Conservation (phyloP, 202 grass and related monocot genomes). For the Panicum virgatum region DNA sequence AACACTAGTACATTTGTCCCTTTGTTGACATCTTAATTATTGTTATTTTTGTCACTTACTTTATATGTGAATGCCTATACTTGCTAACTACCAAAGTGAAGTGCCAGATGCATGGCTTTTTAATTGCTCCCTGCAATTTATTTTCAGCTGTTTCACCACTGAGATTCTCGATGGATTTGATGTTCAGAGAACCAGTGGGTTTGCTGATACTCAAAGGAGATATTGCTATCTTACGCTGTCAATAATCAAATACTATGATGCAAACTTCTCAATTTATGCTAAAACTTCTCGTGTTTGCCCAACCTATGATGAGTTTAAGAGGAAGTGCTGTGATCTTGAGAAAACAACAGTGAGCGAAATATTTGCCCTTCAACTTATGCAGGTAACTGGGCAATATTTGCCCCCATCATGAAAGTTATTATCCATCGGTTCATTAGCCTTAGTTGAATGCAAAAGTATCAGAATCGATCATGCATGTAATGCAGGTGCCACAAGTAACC, state of each 20-base stretch:
- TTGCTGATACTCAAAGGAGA: conserved; percentile 69
- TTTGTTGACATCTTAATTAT: conserved; percentile 10
- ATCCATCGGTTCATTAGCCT: neutral
- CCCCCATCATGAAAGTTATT: neutral
- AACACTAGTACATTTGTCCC: conserved; percentile 10
- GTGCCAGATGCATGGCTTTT: neutral
- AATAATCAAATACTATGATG: conserved; percentile 65
- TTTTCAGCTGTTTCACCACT: conserved; percentile 89
- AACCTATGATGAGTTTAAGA: conserved; percentile 70
- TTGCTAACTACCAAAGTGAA: neutral
- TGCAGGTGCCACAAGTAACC: conserved; percentile 82
- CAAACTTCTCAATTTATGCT: conserved; percentile 39
- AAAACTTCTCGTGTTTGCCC: conserved; percentile 46
- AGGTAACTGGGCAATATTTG: conserved; percentile 50
- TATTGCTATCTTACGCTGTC: conserved; percentile 71
- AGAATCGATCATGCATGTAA: neutral
- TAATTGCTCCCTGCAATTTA: conserved; percentile 29
- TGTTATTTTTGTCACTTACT: conserved; percentile 20
- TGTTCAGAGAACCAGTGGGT: conserved; percentile 78
- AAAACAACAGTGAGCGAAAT: conserved; percentile 78
- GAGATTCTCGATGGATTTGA: conserved; percentile 93
- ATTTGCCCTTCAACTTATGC: conserved; percentile 96
- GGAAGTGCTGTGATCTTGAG: conserved; percentile 61
- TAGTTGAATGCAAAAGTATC: neutral
- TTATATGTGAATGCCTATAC: conserved; percentile 4